phyloP scores from a whole-genome alignment of 2,329 filamentous ascomycete species.

The Ophiostoma quercus region DNA sequence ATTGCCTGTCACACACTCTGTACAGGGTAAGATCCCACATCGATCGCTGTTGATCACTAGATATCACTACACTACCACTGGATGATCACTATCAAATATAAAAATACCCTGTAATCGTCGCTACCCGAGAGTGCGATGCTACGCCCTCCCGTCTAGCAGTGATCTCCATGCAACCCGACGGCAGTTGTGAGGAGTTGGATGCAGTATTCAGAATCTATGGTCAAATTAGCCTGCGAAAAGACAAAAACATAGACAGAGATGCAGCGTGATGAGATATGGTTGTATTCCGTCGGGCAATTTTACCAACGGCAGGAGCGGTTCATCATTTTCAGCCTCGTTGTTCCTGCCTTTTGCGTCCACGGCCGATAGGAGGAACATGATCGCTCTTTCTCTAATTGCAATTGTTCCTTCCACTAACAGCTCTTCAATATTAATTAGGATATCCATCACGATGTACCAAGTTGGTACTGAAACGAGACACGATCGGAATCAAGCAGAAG shows the following conservation, averaged over 20 bases:
- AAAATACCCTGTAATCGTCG: background rate
- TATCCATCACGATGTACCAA: no score
- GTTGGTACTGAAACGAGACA: no score
- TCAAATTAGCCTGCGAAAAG: no score
- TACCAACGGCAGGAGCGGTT: background rate
- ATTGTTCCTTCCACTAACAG: background rate
- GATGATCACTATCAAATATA: constrained; percentile 1
- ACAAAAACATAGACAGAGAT: background rate
- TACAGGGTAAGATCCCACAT: background rate
- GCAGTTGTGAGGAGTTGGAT: background rate
- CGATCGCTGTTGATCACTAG: background rate
- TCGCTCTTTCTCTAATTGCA: background rate
- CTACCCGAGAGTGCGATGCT: constrained; percentile 5
- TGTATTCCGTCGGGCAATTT: background rate
- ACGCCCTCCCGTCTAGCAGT: background rate
- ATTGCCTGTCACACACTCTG: background rate
- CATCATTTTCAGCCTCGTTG: constrained; percentile 4
- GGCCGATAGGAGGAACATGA: background rate
- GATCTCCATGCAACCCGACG: background rate
- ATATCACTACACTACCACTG: background rate
- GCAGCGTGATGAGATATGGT: background rate
- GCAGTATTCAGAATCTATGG: background rate
- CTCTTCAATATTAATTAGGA: background rate
- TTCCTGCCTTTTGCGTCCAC: background rate
- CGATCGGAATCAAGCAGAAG: background rate